Evolutionary conservation across 1,139 yeast genomes (phyloP), one percentile per base, ranked within the genome.

Genomic region (Kluyveromyces marxianus): DNA sequence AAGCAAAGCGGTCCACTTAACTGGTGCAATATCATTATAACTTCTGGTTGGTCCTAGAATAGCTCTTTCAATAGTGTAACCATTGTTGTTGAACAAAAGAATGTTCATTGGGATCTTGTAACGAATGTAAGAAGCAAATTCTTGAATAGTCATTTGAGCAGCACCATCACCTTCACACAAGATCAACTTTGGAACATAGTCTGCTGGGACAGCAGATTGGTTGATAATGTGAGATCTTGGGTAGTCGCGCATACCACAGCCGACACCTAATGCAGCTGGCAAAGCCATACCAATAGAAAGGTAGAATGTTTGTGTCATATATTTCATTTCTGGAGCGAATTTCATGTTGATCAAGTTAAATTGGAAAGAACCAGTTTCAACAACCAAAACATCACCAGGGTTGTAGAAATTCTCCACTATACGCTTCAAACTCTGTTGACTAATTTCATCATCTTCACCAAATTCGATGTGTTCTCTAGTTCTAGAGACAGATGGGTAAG

Each of bases 121-220:
- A 48, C 89, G 75, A 42, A 83, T 66, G 60, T 75, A 81, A 27
- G 87, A 78, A 1, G 92, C 78, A 42, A 87, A 66, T 62, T 88
- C 96, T 65, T 83, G 90, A 41, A 83, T 74, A 2, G 96, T 86
- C 95, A 88, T 84, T 67, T 86, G 95, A 1, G 96, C 88, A 6
- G 94, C 81, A 2, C 96, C 96, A 60, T 89, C 96, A 42, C 96
- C 96, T 69, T 84, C 89, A 28, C 86, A 69, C 7, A 88, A 68
- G 21, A 86, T 67, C 25, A 86, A 74, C 53, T 95, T 75, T 33
- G 63, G 65, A 28, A 46, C 36, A 40, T 82, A 77, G 4, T 67
- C 59, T 14, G 59, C 50, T 5, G 70, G 70, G n/a, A 50, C 42
- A 46, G 69, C 50, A 4, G 35, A 34, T 6, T 44, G 30, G 25